phyloP scores from a whole-genome alignment of 2,329 filamentous ascomycete genomes.

The Apiospora marii region DNA sequence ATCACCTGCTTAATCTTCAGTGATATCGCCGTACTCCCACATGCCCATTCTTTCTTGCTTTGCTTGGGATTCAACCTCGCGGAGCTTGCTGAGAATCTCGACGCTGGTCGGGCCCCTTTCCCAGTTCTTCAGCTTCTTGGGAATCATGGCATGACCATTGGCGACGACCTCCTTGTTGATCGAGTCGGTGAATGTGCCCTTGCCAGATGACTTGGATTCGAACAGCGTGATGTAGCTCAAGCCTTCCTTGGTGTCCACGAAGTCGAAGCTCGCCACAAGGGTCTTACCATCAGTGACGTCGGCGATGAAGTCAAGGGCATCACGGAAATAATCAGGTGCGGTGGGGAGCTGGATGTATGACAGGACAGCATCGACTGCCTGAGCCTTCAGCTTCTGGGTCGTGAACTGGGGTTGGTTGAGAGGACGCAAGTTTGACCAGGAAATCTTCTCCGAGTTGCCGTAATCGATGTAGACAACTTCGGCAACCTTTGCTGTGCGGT shows the following conservation, averaged over 20 bases:
- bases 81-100: conserved; percentile 75
- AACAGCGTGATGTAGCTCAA: conserved; percentile 88
- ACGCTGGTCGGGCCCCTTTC: conserved; percentile 76
- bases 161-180: conserved; percentile 88
- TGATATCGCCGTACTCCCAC: conserved; percentile 98
- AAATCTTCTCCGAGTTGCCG: conserved; percentile 88
- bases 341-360: conserved; percentile 90
- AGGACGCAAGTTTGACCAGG: conserved; percentile 85
- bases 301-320: conserved; percentile 78
- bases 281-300: conserved; percentile 78
- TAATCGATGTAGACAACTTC: conserved; percentile 97
- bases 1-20: conserved; percentile 72
- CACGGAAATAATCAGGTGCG: conserved; percentile 81
- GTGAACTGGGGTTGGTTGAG: conserved; percentile 82
- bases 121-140: conserved; percentile 90
- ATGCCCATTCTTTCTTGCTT: conserved; percentile 84
- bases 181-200: conserved; percentile 72
- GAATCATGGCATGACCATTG: conserved; percentile 89
- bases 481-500: conserved; percentile 85
- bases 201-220: conserved; percentile 71
- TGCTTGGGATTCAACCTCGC: conserved; percentile 77
- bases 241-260: conserved; percentile 79
- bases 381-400: conserved; percentile 80
- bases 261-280: conserved; percentile 91
- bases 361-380: conserved; percentile 86